Percentiles rank a stretch among this genome's conserved stretches.
Evolutionary conservation across 345 rosid species (phyloP).

Genomic region (Salix brachista): DNA sequence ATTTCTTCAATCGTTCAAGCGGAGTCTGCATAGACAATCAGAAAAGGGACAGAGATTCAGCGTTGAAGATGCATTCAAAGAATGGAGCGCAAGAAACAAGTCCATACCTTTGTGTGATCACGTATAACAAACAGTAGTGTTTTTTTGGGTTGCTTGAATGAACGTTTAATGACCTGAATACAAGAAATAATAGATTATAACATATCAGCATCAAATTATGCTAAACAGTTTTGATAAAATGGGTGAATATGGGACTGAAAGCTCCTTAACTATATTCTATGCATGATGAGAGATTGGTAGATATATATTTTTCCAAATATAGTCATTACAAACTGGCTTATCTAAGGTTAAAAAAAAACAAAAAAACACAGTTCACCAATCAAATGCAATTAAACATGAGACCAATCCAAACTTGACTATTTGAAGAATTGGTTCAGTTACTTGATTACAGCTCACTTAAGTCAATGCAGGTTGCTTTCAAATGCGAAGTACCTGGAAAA

Average conservation of each 20-base stretch:
- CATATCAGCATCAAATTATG: background rate
- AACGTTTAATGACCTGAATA: slow-evolving; percentile 32
- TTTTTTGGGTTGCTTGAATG: slow-evolving; percentile 33
- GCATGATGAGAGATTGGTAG: too few species aligned
- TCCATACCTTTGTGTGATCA: slow-evolving; percentile 33
- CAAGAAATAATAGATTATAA: background rate
- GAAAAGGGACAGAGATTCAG: background rate
- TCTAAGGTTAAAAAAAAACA: too few species aligned
- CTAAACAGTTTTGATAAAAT: background rate
- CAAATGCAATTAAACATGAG: too few species aligned
- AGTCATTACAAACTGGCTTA: too few species aligned
- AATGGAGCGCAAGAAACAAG: background rate
- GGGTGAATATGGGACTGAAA: background rate
- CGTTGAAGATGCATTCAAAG: background rate
- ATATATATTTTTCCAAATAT: too few species aligned
- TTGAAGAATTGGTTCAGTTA: too few species aligned
- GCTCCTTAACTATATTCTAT: too few species aligned
- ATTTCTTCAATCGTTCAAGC: slow-evolving; percentile 23
- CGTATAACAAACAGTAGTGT: slow-evolving; percentile 34
- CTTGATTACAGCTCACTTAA: too few species aligned
- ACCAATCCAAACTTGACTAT: too few species aligned
- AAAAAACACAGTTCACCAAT: background rate
- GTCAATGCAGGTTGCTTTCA: too few species aligned
- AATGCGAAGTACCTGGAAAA: slow-evolving; percentile 24
- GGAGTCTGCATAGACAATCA: slow-evolving; percentile 22